phyloP scores from a whole-genome alignment of 2,329 filamentous ascomycete species.

The Clonostachys chloroleuca region DNA sequence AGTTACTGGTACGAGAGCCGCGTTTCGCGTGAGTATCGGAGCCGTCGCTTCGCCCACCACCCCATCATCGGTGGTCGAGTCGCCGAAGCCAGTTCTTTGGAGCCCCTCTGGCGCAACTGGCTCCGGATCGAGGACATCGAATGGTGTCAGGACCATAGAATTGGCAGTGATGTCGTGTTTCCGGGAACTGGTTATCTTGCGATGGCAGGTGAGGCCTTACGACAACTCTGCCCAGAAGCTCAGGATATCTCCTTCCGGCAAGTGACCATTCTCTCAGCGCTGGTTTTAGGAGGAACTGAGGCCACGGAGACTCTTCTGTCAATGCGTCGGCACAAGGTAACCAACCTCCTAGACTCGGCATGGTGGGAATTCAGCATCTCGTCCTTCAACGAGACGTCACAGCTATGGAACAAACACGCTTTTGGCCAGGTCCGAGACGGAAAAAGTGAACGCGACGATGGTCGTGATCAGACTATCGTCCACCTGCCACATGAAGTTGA shows the following conservation, averaged over 20 bases:
- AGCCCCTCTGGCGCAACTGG: conserved; percentile 11
- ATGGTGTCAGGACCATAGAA: conserved; percentile 23
- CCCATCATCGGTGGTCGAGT: conserved; percentile 13
- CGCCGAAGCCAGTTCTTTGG: not conserved
- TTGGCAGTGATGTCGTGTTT: conserved; percentile 19
- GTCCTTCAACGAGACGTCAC: not conserved
- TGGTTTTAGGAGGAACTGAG: too few species aligned
- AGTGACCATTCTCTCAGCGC: too few species aligned
- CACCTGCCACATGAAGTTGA: too few species aligned
- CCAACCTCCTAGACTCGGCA: not conserved
- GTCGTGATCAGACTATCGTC: too few species aligned
- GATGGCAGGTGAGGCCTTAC: conserved; percentile 15
- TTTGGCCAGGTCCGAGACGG: too few species aligned
- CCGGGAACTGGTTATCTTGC: conserved; percentile 28
- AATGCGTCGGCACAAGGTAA: not conserved
- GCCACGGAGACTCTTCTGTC: too few species aligned
- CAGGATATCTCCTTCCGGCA: too few species aligned
- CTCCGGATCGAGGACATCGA: conserved; percentile 11
- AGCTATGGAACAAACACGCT: too few species aligned
- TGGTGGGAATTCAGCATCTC: not conserved
- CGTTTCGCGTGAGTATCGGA: conserved; percentile 2
- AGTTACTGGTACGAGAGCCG: conserved; percentile 19
- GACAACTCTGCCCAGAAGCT: not conserved
- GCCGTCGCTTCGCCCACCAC: conserved; percentile 8
- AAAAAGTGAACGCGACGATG: too few species aligned